A percentile compares a stretch with the other conserved stretches of the same genome.
These are phyloP conservation scores for Phoma herbarum DNA, from an alignment of 2,329 filamentous ascomycete species.

Conservation along the genomic window DNA sequence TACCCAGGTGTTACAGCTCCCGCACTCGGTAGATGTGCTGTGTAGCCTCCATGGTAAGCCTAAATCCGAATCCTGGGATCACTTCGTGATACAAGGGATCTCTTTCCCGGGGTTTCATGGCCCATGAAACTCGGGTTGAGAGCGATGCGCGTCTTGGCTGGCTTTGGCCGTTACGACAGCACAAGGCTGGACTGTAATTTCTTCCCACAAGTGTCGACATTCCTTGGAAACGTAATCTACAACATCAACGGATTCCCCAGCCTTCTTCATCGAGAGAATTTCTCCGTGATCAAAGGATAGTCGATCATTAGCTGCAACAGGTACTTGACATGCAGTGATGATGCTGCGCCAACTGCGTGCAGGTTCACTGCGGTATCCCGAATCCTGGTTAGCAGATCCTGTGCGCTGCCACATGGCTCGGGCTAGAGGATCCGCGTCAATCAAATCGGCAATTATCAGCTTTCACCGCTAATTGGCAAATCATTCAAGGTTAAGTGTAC, in stretches of 20 bases:
- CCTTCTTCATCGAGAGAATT: background rate
- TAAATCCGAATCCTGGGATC: background rate
- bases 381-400: slow-evolving; percentile 12
- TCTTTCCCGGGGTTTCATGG: slow-evolving; percentile 1
- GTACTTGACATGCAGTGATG: slow-evolving; percentile 11
- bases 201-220: background rate
- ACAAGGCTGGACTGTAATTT: background rate
- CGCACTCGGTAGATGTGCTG: slow-evolving; percentile 13
- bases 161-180: background rate
- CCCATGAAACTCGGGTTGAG: slow-evolving; percentile 2
- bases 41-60: slow-evolving; percentile 1
- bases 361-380: slow-evolving; percentile 1
- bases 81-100: background rate
- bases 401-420: background rate
- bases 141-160: background rate
- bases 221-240: background rate
- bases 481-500: background rate
- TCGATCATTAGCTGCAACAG: slow-evolving; percentile 1
- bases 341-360: slow-evolving; percentile 4
- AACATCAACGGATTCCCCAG: background rate
- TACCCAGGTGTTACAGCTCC: slow-evolving; percentile 13
- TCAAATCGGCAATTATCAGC: background rate
- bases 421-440: background rate
- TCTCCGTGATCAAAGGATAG: background rate
- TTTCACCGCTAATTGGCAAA: background rate